Evolutionary conservation across 805 yeast species (phyloP).

Genomic region (Suhomyces pyralidae): DNA sequence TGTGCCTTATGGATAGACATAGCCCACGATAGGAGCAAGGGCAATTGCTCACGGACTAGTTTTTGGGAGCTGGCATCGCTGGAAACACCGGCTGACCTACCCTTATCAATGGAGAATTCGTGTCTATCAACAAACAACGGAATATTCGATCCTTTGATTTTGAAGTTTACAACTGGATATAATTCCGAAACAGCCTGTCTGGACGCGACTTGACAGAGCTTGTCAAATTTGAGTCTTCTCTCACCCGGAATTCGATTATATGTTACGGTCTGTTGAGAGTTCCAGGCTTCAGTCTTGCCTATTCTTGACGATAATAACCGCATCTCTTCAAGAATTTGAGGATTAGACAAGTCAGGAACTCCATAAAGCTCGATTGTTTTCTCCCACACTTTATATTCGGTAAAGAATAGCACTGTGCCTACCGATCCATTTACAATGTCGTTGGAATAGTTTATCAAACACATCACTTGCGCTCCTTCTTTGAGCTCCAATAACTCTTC

Average conservation of each 20-base stretch:
- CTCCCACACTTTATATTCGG: constrained; percentile 22
- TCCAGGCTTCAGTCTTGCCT: constrained; percentile 19
- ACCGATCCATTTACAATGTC: constrained; percentile 88
- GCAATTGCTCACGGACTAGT: constrained; percentile 55
- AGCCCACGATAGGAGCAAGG: constrained; percentile 77
- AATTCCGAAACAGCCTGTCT: constrained; percentile 17
- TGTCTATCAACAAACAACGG: constrained; percentile 34
- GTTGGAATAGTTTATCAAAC: constrained; percentile 70
- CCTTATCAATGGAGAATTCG: constrained; percentile 35
- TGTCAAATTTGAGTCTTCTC: constrained; percentile 20
- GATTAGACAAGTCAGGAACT: constrained; percentile 13
- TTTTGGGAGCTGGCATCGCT: constrained; percentile 9
- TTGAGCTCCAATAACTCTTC: constrained; percentile 61
- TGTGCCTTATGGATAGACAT: constrained; percentile 78
- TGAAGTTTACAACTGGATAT: constrained; percentile 49
- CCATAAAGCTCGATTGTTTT: constrained; percentile 25
- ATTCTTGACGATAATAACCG: constrained; percentile 20
- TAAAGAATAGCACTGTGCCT: constrained; percentile 68
- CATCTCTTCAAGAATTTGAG: constrained; percentile 22
- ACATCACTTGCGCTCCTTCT: constrained; percentile 92
- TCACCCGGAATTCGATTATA: constrained; percentile 22
- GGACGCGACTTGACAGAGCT: constrained; percentile 20
- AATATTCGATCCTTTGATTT: constrained; percentile 28
- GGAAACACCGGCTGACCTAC: constrained; percentile 4
- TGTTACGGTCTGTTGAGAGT: constrained; percentile 12